Conservation (phyloP, 2,329 filamentous ascomycete genomes). For the Ophiosphaerella narmari region DNA sequence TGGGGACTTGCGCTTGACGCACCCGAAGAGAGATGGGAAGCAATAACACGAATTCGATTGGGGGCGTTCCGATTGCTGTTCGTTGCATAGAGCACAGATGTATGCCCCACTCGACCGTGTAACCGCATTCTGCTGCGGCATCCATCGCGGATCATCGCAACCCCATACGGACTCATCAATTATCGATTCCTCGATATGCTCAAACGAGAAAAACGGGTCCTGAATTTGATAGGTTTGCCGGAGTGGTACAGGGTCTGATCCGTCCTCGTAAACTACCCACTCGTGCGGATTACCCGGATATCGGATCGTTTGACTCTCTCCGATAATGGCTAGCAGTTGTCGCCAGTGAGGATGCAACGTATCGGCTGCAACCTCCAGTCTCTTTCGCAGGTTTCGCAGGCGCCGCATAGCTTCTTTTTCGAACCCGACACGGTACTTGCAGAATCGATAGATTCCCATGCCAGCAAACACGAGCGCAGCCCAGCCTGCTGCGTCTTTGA, state of each 20-base stretch:
- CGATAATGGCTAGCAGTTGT: slow-evolving; percentile 54
- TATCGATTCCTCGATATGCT: slow-evolving; percentile 56
- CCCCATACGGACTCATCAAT: slow-evolving; percentile 57
- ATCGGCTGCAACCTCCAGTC: slow-evolving; percentile 60
- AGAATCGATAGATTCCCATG: slow-evolving; percentile 63
- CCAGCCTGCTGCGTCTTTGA: slow-evolving; percentile 62
- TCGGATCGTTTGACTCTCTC: slow-evolving; percentile 46
- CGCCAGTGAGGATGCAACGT: slow-evolving; percentile 60
- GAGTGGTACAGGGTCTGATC: slow-evolving; percentile 51
- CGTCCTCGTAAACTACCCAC: slow-evolving; percentile 56
- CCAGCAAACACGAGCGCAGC: slow-evolving; percentile 61
- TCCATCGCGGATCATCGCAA: slow-evolving; percentile 55
- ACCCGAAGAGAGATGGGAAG: slow-evolving; percentile 59
- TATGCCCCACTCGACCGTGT: slow-evolving; percentile 36
- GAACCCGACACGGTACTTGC: slow-evolving; percentile 63
- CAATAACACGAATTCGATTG: slow-evolving; percentile 57
- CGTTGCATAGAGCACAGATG: slow-evolving; percentile 53
- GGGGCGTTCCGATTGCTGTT: slow-evolving; percentile 57
- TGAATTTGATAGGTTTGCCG: slow-evolving; percentile 54
- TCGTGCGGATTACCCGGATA: slow-evolving; percentile 58
- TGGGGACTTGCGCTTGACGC: slow-evolving; percentile 44
- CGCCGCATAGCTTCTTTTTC: slow-evolving; percentile 56
- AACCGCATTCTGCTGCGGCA: slow-evolving; percentile 32
- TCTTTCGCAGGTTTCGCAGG: slow-evolving; percentile 51
- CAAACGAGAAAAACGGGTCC: slow-evolving; percentile 54